Evolutionary conservation across 345 rosid species (phyloP).

Genomic region (Brassica juncea): DNA sequence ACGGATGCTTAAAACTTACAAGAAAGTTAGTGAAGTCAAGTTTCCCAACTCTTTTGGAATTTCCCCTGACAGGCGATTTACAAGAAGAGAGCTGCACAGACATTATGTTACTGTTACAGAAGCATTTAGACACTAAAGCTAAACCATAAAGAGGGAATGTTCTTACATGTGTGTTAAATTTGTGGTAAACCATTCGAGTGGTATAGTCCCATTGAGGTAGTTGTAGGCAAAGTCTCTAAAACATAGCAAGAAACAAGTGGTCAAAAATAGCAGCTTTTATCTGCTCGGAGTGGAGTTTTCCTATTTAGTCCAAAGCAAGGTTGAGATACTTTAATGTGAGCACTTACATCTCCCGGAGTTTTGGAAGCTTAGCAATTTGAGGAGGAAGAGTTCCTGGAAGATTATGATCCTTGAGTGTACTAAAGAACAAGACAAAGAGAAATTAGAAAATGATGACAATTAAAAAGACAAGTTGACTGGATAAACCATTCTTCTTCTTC

Average conservation of each 20-base stretch:
- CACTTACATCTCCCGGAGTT: conserved; percentile 55
- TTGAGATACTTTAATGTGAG: conserved; percentile 7
- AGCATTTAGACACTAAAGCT: conserved; percentile 1
- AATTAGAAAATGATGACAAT: background rate
- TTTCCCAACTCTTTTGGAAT: conserved; percentile 56
- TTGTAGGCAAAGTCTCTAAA: conserved; percentile 59
- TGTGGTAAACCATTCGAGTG: conserved; percentile 55
- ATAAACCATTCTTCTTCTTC: background rate
- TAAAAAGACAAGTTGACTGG: background rate
- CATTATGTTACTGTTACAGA: conserved; percentile 17
- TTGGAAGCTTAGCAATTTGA: conserved; percentile 51
- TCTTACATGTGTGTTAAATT: conserved; percentile 56
- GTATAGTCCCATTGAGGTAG: conserved; percentile 56
- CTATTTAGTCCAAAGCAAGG: background rate
- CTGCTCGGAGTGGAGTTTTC: background rate
- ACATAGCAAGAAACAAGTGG: conserved; percentile 16
- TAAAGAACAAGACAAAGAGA: conserved; percentile 29
- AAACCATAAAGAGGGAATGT: background rate
- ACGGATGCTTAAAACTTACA: conserved; percentile 46
- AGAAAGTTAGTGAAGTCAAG: conserved; percentile 45
- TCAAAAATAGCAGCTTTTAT: background rate
- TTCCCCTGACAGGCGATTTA: conserved; percentile 55
- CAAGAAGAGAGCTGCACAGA: conserved; percentile 53
- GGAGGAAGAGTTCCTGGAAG: conserved; percentile 67
- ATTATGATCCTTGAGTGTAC: conserved; percentile 50